Evolutionary conservation across 202 grass and related monocot genomes (phyloP).

Genomic region (Panicum virgatum): DNA sequence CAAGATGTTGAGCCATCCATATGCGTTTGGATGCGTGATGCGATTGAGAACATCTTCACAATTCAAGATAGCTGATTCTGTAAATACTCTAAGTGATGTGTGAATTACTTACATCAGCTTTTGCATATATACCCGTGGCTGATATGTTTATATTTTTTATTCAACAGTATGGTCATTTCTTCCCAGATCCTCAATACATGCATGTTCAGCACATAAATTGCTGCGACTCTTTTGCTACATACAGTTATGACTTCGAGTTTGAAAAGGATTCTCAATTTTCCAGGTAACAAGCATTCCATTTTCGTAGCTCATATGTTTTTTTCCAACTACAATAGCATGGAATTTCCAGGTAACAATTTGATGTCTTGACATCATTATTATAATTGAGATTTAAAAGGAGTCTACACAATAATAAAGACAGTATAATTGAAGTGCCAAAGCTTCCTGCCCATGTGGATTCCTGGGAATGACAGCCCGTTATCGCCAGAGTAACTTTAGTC

Average conservation of each 20-base stretch:
- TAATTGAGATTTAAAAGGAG: constrained; percentile 25
- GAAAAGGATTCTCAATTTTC: constrained; percentile 53
- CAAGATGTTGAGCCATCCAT: constrained; percentile 68
- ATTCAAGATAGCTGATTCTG: constrained; percentile 70
- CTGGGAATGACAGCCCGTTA: not conserved
- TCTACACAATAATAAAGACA: not conserved
- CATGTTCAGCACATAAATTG: constrained; percentile 86
- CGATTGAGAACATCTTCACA: constrained; percentile 76
- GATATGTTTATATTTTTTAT: constrained; percentile 32
- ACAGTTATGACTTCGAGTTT: constrained; percentile 82
- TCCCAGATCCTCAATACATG: constrained; percentile 72
- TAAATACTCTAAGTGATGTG: constrained; percentile 43
- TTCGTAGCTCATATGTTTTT: not conserved
- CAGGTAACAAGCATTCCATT: constrained; percentile 51
- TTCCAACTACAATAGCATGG: constrained; percentile 8
- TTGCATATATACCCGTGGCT: constrained; percentile 28
- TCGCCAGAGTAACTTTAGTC: not conserved
- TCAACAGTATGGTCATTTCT: constrained; percentile 87
- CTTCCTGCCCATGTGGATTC: not conserved
- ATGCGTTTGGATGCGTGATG: constrained; percentile 76
- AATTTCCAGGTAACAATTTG: constrained; percentile 5
- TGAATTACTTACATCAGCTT: constrained; percentile 18
- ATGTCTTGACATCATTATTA: constrained; percentile 8
- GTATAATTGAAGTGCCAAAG: not conserved
- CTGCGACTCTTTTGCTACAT: constrained; percentile 65